Base-by-base conservation (phyloP, 75 land plant genomes). In the Selaginella tamariscina region DNA sequence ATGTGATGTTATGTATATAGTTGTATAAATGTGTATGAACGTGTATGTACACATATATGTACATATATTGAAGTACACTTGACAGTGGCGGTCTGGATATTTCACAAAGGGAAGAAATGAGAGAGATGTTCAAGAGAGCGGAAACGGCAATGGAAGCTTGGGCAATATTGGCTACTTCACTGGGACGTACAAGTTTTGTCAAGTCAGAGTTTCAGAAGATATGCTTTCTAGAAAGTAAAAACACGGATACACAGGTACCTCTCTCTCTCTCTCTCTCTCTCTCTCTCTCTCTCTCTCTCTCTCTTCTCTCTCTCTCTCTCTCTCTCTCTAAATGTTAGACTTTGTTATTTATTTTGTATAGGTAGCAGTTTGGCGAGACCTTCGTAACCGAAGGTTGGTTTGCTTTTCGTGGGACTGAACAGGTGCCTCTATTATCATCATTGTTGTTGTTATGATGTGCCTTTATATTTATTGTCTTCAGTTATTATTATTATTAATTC, bases 61-160 rank as follows among this genome's bases (percentile, higher is more conserved):
- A n/a, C n/a, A n/a, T n/a, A n/a, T n/a, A n/a, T n/a, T n/a, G n/a
- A n/a, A n/a, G n/a, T n/a, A n/a, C n/a, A n/a, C n/a, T n/a, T n/a
- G n/a, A n/a, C n/a, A n/a, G n/a, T n/a, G n/a, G n/a, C n/a, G n/a
- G n/a, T n/a, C 49, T 39, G 15, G 49, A 39, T 39, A 15, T 39
- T 39, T 39, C 49, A 69, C 78, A 74, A 65, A 54, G 68, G 29
- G 96, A 89, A 60, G 88, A 88, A 72, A 82, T 84, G 86, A 82
- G 76, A 54, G 70, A 71, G 59, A 80, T 94, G 75, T 94, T 94
- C 65, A 56, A 79, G 63, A 82, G 79, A 66, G 98, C 96, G 24
- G 98, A 94, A 69, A 94, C 82, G 78, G 96, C 98, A 59, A 91
- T 94, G 83, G 98, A 94, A 71, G 96, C 98, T 8, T 94, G 98